These are phyloP conservation scores for Pestalotiopsis fici DNA, from an alignment of 2,329 filamentous ascomycete species.

Conservation along the genomic window DNA sequence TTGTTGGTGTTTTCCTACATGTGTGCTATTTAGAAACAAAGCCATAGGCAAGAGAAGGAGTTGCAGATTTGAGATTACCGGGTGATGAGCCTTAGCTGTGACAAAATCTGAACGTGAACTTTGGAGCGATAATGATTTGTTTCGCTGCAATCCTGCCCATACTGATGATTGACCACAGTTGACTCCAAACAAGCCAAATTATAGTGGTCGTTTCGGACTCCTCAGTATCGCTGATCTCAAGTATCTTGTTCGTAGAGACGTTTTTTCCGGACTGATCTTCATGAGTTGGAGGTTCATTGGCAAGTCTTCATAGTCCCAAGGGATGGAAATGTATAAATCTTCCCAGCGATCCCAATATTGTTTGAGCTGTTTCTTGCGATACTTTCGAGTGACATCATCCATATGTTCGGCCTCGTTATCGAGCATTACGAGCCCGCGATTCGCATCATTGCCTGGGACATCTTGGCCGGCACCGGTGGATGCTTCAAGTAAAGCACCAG, in stretches of 20 bases:
- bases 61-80: background rate
- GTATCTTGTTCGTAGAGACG: constrained; percentile 22
- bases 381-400: background rate
- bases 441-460: background rate
- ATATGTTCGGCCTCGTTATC: background rate
- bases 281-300: constrained; percentile 15
- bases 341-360: constrained; percentile 25
- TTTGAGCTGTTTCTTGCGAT: background rate
- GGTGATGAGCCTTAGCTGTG: background rate
- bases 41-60: background rate
- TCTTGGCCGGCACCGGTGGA: background rate
- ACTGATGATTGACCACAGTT: too few relatives aligned
- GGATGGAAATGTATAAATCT: constrained; percentile 24
- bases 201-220: constrained; percentile 24
- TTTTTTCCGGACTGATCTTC: constrained; percentile 26
- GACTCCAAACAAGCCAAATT: too few relatives aligned
- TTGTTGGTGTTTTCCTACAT: background rate
- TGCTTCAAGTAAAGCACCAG: constrained; percentile 16
- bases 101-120: background rate
- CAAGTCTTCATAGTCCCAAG: constrained; percentile 8
- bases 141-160: too few relatives aligned
- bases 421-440: background rate
- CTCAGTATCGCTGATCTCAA: constrained; percentile 22
- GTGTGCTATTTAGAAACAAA: background rate
- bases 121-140: background rate